phyloP scores from a whole-genome alignment of 1,139 yeast species.

The Yamadazyma atlantica region DNA sequence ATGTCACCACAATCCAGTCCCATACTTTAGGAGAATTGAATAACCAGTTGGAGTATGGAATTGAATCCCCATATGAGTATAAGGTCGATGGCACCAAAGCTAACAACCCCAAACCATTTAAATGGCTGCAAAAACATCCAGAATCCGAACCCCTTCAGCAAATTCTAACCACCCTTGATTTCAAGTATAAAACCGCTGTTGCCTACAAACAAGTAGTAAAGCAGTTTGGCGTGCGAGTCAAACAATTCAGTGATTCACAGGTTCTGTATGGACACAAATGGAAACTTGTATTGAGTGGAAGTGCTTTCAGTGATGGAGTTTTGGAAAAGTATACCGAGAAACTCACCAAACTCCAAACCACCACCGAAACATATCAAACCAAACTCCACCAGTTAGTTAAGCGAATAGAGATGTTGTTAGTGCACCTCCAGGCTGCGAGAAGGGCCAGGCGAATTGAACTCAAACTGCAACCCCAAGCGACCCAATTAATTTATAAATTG shows the following conservation, averaged over 20 bases:
- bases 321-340: not conserved
- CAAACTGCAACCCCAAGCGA: not conserved
- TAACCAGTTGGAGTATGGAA: conserved; percentile 11
- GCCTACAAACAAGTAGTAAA: not conserved
- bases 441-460: not conserved
- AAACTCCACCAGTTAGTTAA: no score
- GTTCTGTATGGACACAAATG: conserved; percentile 17
- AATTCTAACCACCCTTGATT: not conserved
- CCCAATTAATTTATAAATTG: not conserved
- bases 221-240: conserved; percentile 5
- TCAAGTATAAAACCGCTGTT: not conserved
- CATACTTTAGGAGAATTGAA: conserved; percentile 3
- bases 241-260: conserved; percentile 16
- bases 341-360: not conserved
- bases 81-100: conserved; percentile 5
- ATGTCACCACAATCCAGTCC: conserved; percentile 2
- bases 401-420: no score
- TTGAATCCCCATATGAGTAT: conserved; percentile 12
- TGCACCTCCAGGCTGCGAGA: no score
- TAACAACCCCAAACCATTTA: no score
- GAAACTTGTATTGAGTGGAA: conserved; percentile 17
- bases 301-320: conserved; percentile 12
- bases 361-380: not conserved
- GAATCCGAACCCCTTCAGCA: not conserved
- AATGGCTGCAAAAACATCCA: not conserved